Evolutionary conservation across 805 yeast species (phyloP), one percentile per base, ranked within the genome.

Genomic region (Kodamaea leandrae): DNA sequence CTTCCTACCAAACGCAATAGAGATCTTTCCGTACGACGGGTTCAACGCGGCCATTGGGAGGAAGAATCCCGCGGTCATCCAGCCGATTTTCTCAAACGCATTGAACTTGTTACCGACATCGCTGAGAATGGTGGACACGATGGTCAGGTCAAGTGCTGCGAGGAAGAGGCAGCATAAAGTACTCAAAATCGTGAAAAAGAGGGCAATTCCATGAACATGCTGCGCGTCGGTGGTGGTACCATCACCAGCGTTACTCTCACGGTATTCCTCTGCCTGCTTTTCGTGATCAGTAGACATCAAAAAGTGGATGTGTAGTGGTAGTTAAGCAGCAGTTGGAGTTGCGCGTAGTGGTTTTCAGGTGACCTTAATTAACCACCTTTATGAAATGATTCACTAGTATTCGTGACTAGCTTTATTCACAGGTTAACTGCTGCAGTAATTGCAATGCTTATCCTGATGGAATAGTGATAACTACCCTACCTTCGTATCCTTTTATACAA

Each of bases 1-100:
- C 49, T 78, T 77, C 32, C 86, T 66, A 8, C 86, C 86, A 53
- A 75, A 69, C 1, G 77, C 71, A 24, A 78, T 72, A 9, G 82
- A 69, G 2, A 79, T 37, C 33, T 74, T 70, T 10, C 85, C 85
- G 72, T 81, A 80, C 12, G 76, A 55, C n/a, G 80, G 74, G 1
- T 77, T 66, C 18, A 77, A 58, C 15, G 72, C 63, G 1, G 81
- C 77, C 64, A 73, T 68, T 1, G 83, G 75, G 37, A 80, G 57
- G 52, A 76, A 50, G 53, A 69, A 81, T 1, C 78, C 82, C 0
- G 81, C 59, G 6, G 78, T 58, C 17, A 80, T 52, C 86, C 86
- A 80, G 4, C 81, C 80, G 7, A 79, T 63, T 42, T 76, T 69
- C 4, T 72, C 66, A 48, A 76, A 79, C 3, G 66, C 64, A 14